Conservation (phyloP, 805 yeast genomes). For the Lipomyces anomalus region DNA sequence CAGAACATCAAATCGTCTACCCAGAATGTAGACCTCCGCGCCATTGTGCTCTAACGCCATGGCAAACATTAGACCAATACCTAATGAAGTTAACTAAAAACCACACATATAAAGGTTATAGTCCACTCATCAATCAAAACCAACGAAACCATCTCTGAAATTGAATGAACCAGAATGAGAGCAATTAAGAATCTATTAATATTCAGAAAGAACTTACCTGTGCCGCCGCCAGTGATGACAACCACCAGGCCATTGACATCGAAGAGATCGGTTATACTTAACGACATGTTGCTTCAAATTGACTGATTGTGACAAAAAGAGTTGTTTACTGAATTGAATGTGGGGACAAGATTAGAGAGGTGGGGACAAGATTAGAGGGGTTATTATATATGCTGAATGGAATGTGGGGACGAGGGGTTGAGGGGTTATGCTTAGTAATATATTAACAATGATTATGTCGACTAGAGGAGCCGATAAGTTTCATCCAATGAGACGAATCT, state of each 20-base stretch:
- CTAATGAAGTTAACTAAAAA: slow-evolving; percentile 4
- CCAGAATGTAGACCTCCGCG: slow-evolving; percentile 26
- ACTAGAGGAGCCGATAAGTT: too few species aligned
- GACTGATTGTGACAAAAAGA: too few species aligned
- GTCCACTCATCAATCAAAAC: background rate
- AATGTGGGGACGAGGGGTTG: too few species aligned
- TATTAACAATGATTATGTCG: too few species aligned
- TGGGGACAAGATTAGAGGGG: too few species aligned
- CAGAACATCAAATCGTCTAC: slow-evolving; percentile 22
- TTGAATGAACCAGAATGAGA: background rate
- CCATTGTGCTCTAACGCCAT: slow-evolving; percentile 25
- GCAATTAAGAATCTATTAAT: background rate
- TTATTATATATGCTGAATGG: too few species aligned
- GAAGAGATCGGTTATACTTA: slow-evolving; percentile 40
- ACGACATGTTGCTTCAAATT: too few species aligned
- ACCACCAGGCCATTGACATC: slow-evolving; percentile 66
- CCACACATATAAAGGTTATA: slow-evolving; percentile 1
- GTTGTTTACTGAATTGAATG: too few species aligned
- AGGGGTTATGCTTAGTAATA: too few species aligned
- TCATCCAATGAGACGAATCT: too few species aligned
- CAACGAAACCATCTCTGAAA: background rate
- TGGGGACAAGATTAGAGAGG: too few species aligned
- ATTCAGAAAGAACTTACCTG: slow-evolving; percentile 34
- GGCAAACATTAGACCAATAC: slow-evolving; percentile 23
- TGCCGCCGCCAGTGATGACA: slow-evolving; percentile 70